Evolutionary conservation across 495 filamentous ascomycete species (phyloP), one percentile per base, ranked within the genome.

Genomic region (Chaetomidium leptoderma): DNA sequence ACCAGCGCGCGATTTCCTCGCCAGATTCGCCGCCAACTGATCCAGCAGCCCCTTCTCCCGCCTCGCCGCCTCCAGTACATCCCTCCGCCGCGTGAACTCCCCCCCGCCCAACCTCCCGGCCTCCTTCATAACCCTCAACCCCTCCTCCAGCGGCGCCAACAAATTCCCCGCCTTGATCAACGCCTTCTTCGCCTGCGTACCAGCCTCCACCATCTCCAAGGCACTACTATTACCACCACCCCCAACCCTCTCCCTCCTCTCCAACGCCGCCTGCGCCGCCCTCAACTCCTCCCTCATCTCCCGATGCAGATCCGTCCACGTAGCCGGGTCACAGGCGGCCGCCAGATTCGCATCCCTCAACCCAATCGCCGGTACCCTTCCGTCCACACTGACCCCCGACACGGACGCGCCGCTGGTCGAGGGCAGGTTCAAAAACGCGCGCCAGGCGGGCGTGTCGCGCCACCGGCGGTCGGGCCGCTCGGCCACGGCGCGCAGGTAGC

Each of bases 21-120:
- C 84, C 73, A 93, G 83, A 26, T 83, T 85, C 64, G 86, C 84
- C 57, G 89, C 78, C 54, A 97, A 71, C 62, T 86, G 84, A 66
- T 97, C 93, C 63, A 97, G 66, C 7, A 88, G 90, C 57, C 96
- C 92, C 54, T 84, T 83, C 73, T 97, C 93, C 67, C 89, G 88
- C 68, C 83, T 78, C 30, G 89, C 89, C 42, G 83, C 84, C 3
- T 83, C 79, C 7, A 99, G 70, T 52, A 96, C 70, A 72, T 97
- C 95, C 54, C 81, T 83, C 54, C 93, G 73, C 27, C 95, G 74
- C 23, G 91, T 80, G 6, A 95, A 67, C 76, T 98, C 93, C n/a
- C 93, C 93, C 0, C 93, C 89, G 1, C 90, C 89, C 1, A 96
- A 68, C 52, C 74, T 65, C 42, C 70, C 72, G 10, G 64, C 60